phyloP scores from a whole-genome alignment of 345 rosid genomes.

The Durio zibethinus region DNA sequence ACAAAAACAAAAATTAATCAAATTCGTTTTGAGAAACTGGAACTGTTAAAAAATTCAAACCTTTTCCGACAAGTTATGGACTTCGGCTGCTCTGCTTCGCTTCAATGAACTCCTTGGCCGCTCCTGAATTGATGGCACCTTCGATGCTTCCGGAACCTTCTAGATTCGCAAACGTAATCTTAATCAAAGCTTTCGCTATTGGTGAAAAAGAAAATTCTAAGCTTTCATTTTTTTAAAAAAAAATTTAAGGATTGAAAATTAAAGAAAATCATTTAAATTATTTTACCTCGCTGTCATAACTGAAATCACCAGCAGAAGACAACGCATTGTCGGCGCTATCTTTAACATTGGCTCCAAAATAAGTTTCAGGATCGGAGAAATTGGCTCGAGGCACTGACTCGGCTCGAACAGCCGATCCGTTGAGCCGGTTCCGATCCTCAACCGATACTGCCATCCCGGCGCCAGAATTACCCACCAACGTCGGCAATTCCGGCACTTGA shows the following conservation, averaged over 20 bases:
- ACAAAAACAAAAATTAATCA: constrained; percentile 8
- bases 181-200: neutral
- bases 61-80: constrained; percentile 79
- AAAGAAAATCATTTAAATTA: neutral
- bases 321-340: constrained; percentile 26
- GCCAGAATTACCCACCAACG: neutral
- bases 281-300: constrained; percentile 47
- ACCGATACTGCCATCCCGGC: neutral
- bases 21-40: neutral
- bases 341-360: constrained; percentile 13
- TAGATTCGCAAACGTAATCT: constrained; percentile 3
- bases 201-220: neutral
- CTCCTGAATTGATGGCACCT: constrained; percentile 27
- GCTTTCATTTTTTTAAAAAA: neutral
- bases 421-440: constrained; percentile 21
- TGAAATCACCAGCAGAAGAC: constrained; percentile 27
- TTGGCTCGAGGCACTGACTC: constrained; percentile 21
- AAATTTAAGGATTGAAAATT: neutral
- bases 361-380: constrained; percentile 26
- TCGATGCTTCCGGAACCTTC: constrained; percentile 33
- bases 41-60: constrained; percentile 24
- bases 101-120: constrained; percentile 45
- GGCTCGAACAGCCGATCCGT: constrained; percentile 5
- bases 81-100: constrained; percentile 65
- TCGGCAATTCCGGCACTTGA: constrained; percentile 1